A percentile compares a stretch with the other conserved stretches of the same genome.
phyloP scores from a whole-genome alignment of 73 alveolate species.

The Blepharisma japonicum region DNA sequence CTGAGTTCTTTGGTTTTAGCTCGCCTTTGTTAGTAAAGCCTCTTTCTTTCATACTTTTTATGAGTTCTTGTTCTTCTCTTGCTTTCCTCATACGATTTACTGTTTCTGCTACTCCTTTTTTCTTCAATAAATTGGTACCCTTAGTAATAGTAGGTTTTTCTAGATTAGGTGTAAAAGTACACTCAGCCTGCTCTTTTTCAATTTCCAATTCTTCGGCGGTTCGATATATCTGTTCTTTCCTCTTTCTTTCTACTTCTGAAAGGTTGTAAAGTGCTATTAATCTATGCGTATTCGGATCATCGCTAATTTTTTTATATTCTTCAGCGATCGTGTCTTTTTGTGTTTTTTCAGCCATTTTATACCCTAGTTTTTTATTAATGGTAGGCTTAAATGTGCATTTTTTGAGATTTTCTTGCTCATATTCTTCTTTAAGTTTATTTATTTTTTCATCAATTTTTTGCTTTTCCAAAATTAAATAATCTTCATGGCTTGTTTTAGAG shows the following conservation, averaged over 20 bases:
- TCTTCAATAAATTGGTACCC: too few relatives aligned
- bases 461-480: not conserved
- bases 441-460: not conserved
- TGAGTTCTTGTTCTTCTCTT: not conserved
- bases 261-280: conserved; percentile 1
- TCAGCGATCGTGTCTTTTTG: not conserved
- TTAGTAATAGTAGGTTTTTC: not conserved
- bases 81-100: conserved; percentile 9
- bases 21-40: too few relatives aligned
- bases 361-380: too few relatives aligned
- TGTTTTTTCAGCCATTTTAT: not conserved
- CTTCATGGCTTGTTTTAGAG: not conserved
- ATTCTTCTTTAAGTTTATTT: conserved; percentile 10
- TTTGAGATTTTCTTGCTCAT: not conserved
- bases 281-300: not conserved
- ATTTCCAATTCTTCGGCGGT: conserved; percentile 13
- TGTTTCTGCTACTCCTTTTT: conserved; percentile 7
- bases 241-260: not conserved
- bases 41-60: too few relatives aligned
- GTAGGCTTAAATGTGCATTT: conserved; percentile 12
- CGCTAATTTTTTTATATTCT: not conserved
- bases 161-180: conserved; percentile 14
- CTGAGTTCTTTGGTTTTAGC: too few relatives aligned
- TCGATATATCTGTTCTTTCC: not conserved
- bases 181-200: conserved; percentile 12